Base-by-base conservation (phyloP, 2,329 filamentous ascomycete species). In the Domatiomyces globalis region DNA sequence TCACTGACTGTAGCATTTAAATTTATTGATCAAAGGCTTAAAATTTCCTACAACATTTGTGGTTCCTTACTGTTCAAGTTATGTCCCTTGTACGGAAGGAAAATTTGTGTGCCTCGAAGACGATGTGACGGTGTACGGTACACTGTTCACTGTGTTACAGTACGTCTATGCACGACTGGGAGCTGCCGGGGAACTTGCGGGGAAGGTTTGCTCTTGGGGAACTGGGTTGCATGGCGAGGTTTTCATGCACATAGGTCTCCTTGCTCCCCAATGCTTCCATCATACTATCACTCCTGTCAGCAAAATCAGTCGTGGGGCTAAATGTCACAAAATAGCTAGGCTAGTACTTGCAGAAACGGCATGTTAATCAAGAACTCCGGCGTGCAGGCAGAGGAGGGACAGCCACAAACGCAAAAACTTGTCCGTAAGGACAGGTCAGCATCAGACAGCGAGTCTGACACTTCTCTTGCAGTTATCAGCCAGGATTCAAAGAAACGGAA, bases 1-100 rank as follows among this genome's bases (percentile, higher is more conserved):
- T 25, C 22, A 25, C 22, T 25, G 6, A 25, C 6, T 6, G 6
- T 25, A 3, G 22, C 3, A 25, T 3, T 25, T 6, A 25, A 25
- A 3, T 25, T 25, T 25, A 25, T 25, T 25, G 22, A 3, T 79
- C 74, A 63, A 25, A 25, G 6, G 22, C 22, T 25, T 25, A 25
- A 25, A 25, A 25, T 25, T 25, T 25, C 22, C 6, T 3, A 3
- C 6, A 25, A 25, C 22, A 25, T 25, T 25, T 25, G 22, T 25
- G 22, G 22, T 25, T 25, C 22, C 3, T 25, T 25, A 6, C 22
- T 25, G 22, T 25, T 25, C 22, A 25, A 25, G 22, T 25, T 25
- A 25, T 6, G 6, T 6, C 22, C 3, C 22, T 25, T 25, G 22
- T 25, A 25, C 22, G 22, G 22, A 25, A 25, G 22, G 22, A 25